A percentile compares a stretch with the other conserved stretches of the same genome.
phyloP scores from a whole-genome alignment of 2,329 filamentous ascomycete genomes.

The Ambrosiella xylebori region DNA sequence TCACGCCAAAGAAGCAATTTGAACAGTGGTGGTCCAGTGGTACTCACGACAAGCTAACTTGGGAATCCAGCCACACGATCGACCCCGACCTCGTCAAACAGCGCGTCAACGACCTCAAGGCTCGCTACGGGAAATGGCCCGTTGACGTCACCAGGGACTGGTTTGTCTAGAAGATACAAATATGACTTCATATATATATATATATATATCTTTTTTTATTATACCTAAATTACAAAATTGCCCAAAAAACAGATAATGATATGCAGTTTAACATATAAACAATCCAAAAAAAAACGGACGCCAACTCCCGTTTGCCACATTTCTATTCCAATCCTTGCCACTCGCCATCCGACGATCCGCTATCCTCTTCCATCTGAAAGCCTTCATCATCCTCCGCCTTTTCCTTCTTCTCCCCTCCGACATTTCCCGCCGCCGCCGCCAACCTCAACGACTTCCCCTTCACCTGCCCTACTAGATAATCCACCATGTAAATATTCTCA shows the following conservation, averaged over 20 bases:
- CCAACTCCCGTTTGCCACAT: neutral
- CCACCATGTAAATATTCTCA: slow-evolving; percentile 75
- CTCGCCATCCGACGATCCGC: slow-evolving; percentile 20
- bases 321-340: slow-evolving; percentile 14
- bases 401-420: slow-evolving; percentile 6
- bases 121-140: neutral
- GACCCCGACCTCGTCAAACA: neutral
- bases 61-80: neutral
- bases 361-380: slow-evolving; percentile 21
- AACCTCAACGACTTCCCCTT: slow-evolving; percentile 16
- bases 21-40: neutral
- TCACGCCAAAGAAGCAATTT: neutral
- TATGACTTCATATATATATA: neutral
- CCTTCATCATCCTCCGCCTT: slow-evolving; percentile 18
- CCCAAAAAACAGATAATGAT: slow-evolving; percentile 5
- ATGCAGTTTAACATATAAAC: neutral
- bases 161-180: neutral
- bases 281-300: neutral
- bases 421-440: slow-evolving; percentile 10
- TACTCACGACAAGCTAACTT: neutral
- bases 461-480: slow-evolving; percentile 52
- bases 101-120: neutral
- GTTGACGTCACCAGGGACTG: neutral
- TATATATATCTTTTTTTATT: slow-evolving; percentile 11
- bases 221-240: slow-evolving; percentile 10